A percentile compares a stretch with the other conserved stretches of the same genome.
Evolutionary conservation across 352 stramenopile genomes (phyloP).

Genomic region (Phytopythium helicoides): DNA sequence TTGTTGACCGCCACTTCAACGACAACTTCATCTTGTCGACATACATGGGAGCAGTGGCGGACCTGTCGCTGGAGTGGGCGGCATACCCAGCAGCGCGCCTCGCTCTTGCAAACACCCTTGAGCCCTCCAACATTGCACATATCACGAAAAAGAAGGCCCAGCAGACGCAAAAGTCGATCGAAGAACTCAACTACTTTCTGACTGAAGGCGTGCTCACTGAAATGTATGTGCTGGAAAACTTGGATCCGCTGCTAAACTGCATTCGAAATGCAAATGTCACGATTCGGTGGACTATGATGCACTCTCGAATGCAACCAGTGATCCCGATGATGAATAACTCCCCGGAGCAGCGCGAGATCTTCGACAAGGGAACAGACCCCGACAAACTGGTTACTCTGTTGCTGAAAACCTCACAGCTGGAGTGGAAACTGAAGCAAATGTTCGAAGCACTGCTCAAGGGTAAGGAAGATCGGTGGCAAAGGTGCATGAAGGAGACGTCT

Average conservation of each 20-base stretch:
- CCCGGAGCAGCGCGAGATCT: slow-evolving; percentile 75
- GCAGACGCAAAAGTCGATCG: slow-evolving; percentile 82
- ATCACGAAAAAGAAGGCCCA: slow-evolving; percentile 89
- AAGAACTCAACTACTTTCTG: slow-evolving; percentile 90
- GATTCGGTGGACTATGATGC: slow-evolving; percentile 93
- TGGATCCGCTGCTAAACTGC: slow-evolving; percentile 89
- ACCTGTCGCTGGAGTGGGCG: slow-evolving; percentile 92
- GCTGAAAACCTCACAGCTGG: slow-evolving; percentile 92
- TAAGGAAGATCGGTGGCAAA: slow-evolving; percentile 91
- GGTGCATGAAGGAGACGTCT: slow-evolving; percentile 84
- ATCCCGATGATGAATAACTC: slow-evolving; percentile 89
- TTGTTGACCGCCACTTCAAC: slow-evolving; percentile 95
- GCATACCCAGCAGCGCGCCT: slow-evolving; percentile 86
- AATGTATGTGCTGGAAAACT: slow-evolving; percentile 92
- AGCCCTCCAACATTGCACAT: slow-evolving; percentile 83
- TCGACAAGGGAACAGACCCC: slow-evolving; percentile 77
- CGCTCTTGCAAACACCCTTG: slow-evolving; percentile 90
- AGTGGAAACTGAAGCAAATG: slow-evolving; percentile 95
- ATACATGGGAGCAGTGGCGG: slow-evolving; percentile 94
- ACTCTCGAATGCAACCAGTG: slow-evolving; percentile 86
- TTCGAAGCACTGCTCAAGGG: slow-evolving; percentile 87
- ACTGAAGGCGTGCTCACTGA: slow-evolving; percentile 92
- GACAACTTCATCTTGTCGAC: slow-evolving; percentile 96
- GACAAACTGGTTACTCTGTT: slow-evolving; percentile 91
- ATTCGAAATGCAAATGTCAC: slow-evolving; percentile 92